These are phyloP conservation scores for Ceratobasidium sp. DNA, from an alignment of 1,284 basidiomycete species.

Conservation along the genomic window DNA sequence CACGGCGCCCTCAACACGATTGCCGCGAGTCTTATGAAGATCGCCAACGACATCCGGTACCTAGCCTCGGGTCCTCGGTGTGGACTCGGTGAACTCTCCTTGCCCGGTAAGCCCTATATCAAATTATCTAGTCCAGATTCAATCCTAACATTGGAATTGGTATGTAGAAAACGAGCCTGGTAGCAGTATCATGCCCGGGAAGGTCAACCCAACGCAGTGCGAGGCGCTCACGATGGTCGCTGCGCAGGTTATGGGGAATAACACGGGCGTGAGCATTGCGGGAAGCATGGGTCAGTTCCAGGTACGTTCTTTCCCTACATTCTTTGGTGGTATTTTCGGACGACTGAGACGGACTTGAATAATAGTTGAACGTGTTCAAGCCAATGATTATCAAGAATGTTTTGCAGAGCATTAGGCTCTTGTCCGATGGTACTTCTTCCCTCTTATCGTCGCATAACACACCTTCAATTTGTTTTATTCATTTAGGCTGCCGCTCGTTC, in stretches of 20 bases:
- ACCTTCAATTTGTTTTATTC: not conserved
- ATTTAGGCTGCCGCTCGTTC: constrained; percentile 86
- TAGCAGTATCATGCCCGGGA: constrained; percentile 99
- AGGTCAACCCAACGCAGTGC: constrained; percentile 99
- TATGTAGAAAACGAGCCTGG: constrained; percentile 97
- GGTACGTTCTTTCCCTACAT: constrained; percentile 61
- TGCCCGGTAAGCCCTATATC: constrained; percentile 65
- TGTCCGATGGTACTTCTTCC: constrained; percentile 82
- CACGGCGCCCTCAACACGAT: constrained; percentile 97
- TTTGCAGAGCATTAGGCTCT: constrained; percentile 92
- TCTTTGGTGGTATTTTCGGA: not conserved
- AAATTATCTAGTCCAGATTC: not conserved
- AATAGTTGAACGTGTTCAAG: constrained; percentile 97
- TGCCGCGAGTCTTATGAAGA: constrained; percentile 98
- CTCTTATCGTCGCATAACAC: constrained; percentile 8
- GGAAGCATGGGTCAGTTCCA: constrained; percentile 98
- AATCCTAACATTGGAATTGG: too few species aligned
- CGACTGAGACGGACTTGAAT: not conserved
- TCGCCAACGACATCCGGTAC: constrained; percentile 99
- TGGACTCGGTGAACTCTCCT: constrained; percentile 92
- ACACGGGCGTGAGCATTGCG: constrained; percentile 93
- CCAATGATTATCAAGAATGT: constrained; percentile 99
- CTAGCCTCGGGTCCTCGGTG: constrained; percentile 98
- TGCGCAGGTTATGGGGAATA: constrained; percentile 98
- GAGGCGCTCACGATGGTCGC: constrained; percentile 99